These are phyloP conservation scores for Phtheirospermum japonicum DNA, from an alignment of 257 asterid species.

Conservation along the genomic window DNA sequence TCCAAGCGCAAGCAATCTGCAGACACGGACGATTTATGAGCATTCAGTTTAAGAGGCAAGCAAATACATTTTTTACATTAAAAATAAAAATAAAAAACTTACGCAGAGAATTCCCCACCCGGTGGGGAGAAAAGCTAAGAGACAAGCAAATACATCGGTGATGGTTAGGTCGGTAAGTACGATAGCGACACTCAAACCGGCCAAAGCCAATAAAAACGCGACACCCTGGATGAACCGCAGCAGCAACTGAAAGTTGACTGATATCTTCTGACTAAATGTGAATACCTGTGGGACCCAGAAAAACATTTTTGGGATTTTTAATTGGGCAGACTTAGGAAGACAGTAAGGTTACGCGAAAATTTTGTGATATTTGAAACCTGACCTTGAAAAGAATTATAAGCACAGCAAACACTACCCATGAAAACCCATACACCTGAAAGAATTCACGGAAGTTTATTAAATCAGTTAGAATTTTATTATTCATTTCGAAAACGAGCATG, in stretches of 20 bases:
- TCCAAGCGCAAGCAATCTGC: slow-evolving; percentile 91
- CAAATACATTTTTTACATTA: too few relatives aligned
- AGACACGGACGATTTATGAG: neutral
- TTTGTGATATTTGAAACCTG: slow-evolving; percentile 22
- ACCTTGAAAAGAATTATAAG: slow-evolving; percentile 93
- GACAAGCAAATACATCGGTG: slow-evolving; percentile 73
- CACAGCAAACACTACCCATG: slow-evolving; percentile 87
- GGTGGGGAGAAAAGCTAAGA: slow-evolving; percentile 95
- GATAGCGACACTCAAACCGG: slow-evolving; percentile 74
- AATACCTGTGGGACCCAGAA: slow-evolving; percentile 64
- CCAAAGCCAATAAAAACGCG: slow-evolving; percentile 70
- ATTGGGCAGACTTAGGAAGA: slow-evolving; percentile 3
- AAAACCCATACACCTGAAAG: slow-evolving; percentile 74
- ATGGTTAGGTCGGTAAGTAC: slow-evolving; percentile 56
- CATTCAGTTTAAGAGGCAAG: neutral
- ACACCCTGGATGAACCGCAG: slow-evolving; percentile 90
- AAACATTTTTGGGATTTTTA: slow-evolving; percentile 9
- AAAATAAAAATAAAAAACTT: slow-evolving; percentile 29
- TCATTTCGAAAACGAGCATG: neutral
- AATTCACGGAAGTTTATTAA: slow-evolving; percentile 18
- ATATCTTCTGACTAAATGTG: slow-evolving; percentile 95
- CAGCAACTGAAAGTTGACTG: slow-evolving; percentile 93
- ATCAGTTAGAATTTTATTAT: neutral
- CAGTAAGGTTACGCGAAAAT: neutral
- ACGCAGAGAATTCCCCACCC: slow-evolving; percentile 99